Base-by-base conservation (phyloP, 73 alveolate species). In the Symbiodinium natans region DNA sequence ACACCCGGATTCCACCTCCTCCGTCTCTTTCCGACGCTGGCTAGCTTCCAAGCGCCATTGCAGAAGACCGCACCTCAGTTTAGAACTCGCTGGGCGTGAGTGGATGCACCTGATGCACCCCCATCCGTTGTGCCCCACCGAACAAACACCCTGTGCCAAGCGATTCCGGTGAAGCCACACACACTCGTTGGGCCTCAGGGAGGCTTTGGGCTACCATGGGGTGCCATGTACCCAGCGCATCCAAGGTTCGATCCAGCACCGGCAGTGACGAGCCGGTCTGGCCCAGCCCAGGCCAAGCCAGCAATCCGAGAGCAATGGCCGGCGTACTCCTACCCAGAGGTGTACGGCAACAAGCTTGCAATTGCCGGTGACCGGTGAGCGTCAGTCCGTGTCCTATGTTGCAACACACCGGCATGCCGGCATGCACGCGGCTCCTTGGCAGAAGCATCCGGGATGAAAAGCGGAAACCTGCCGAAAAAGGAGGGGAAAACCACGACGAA, bases 201-300 rank as follows among this genome's bases (percentile, higher is more conserved):
- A n/a, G n/a, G n/a, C n/a, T n/a, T n/a, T n/a, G n/a, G n/a, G n/a
- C n/a, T n/a, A n/a, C n/a, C n/a, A n/a, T n/a, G n/a, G n/a, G n/a
- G n/a, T n/a, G 71, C 71, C 23, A 29, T 8, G 1, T 15, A 13
- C 71, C 23, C 71, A 21, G n/a, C 3, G 82, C 82, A 68, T 68
- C 82, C 82, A 29, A 68, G 86, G 48, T 40, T 27, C 95, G 86
- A 39, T 15, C 74, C 95, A 13, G 42, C 73, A 29, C 95, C 95
- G 29, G 95, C 95, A 33, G 95, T 88, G 33, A 88, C 95, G 42
- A 88, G 43, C 21, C 85, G 95, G 29, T 88, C 95, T 38, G 95
- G 86, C 23, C 95, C 95, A 29, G 95, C 95, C 95, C 95, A 88
- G 1, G 95, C 68, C 11, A 88, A 86, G 38, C 71, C 95, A 2